Base-by-base conservation (phyloP, 202 grass and related monocot species). In the Sporobolus alterniflorus region DNA sequence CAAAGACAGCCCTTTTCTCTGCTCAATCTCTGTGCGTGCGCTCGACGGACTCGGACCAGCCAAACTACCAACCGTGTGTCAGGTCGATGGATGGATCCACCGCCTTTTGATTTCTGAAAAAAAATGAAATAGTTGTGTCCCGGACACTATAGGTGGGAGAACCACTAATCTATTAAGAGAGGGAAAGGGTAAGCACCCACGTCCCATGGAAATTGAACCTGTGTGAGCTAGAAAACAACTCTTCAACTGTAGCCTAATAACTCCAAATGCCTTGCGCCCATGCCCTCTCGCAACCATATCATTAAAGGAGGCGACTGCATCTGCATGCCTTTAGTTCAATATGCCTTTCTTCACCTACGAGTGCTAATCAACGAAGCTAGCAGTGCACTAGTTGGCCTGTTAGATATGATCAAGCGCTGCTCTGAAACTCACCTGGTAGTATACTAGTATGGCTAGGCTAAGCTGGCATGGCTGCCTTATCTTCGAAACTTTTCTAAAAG, bases 51-150 rank as follows among this genome's bases (percentile, higher is more conserved):
- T 46, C 67, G 7, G 81, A 84, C 82, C 33, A 20, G 12, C 76
- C 82, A 85, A 85, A n/a, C n/a, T n/a, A n/a, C 87, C 54, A 44
- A 78, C 67, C 59, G 18, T 15, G 12, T 59, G 29, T 78, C 71
- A 33, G 46, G 64, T 67, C 25, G 56, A 26, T 57, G 2, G 52
- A 59, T 46, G 11, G 43, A 46, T 59, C 55, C 10, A 59, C 3
- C 8, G 73, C 49, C 44, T 39, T 70, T 57, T 66, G 25, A 52
- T 56, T 66, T 50, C 43, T 72, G 56, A 28, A 65, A 88, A n/a
- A n/a, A n/a, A n/a, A n/a, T n/a, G n/a, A n/a, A n/a, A n/a, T n/a
- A n/a, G n/a, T n/a, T n/a, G n/a, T n/a, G n/a, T n/a, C n/a, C n/a
- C n/a, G n/a, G n/a, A n/a, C n/a, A n/a, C n/a, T n/a, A n/a, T n/a